Evolutionary conservation across 2,329 filamentous ascomycete species (phyloP).

Genomic region (Beauveria australis): DNA sequence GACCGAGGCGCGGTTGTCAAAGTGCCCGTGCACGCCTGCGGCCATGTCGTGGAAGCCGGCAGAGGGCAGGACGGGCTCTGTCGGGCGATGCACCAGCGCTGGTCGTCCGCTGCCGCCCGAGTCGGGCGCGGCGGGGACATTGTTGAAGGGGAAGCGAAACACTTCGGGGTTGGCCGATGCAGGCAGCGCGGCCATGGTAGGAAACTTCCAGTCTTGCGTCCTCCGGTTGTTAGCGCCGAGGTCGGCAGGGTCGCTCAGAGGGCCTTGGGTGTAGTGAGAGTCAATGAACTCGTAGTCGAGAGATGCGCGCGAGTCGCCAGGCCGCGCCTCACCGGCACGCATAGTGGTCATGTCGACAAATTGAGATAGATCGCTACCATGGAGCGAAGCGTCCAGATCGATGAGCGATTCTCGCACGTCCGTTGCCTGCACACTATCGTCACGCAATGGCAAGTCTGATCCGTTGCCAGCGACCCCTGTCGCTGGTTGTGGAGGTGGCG

Average conservation of each 20-base stretch:
- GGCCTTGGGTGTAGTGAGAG: slow-evolving; percentile 36
- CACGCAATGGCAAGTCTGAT: slow-evolving; percentile 52
- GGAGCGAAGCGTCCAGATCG: slow-evolving; percentile 53
- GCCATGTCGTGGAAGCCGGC: slow-evolving; percentile 34
- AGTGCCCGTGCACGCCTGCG: slow-evolving; percentile 23
- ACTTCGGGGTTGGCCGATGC: slow-evolving; percentile 46
- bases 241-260: slow-evolving; percentile 51
- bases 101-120: slow-evolving; percentile 27
- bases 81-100: slow-evolving; percentile 40
- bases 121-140: slow-evolving; percentile 14
- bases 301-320: slow-evolving; percentile 36
- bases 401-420: slow-evolving; percentile 56
- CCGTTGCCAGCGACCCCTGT: slow-evolving; percentile 14
- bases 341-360: slow-evolving; percentile 57
- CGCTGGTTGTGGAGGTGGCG: slow-evolving; percentile 21
- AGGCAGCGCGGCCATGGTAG: slow-evolving; percentile 40
- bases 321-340: slow-evolving; percentile 33
- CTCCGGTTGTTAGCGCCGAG: slow-evolving; percentile 38
- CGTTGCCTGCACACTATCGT: slow-evolving; percentile 42
- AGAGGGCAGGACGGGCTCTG: slow-evolving; percentile 39
- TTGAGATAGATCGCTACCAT: slow-evolving; percentile 45
- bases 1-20: slow-evolving; percentile 33
- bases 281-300: slow-evolving; percentile 43
- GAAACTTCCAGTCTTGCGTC: slow-evolving; percentile 52
- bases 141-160: slow-evolving; percentile 41